Evolutionary conservation across 169 alveolate genomes (phyloP).

Genomic region (Plasmodium reichenowi): DNA sequence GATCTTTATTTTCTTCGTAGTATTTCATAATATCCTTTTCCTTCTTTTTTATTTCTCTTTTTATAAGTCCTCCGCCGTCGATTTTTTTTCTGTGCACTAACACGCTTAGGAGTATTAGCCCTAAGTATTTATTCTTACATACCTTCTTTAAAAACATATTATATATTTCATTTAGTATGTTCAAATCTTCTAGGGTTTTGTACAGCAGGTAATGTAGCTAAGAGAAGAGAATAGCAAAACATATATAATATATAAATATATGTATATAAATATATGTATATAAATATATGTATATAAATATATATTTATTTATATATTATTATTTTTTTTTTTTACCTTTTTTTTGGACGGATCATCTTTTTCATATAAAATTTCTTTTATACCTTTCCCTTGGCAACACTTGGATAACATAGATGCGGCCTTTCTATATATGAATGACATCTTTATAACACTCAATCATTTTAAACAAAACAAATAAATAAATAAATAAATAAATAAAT

Average conservation of each 20-base stretch:
- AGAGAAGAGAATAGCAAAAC: neutral
- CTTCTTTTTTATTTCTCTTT: slow-evolving; percentile 41
- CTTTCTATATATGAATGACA: slow-evolving; percentile 64
- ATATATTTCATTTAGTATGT: slow-evolving; percentile 29
- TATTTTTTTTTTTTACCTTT: slow-evolving; percentile 23
- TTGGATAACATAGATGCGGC: slow-evolving; percentile 49
- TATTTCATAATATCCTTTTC: slow-evolving; percentile 25
- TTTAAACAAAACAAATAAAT: neutral
- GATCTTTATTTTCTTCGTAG: slow-evolving; percentile 6
- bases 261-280: neutral
- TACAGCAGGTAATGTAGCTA: slow-evolving; percentile 29
- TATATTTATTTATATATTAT: neutral
- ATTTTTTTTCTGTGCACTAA: slow-evolving; percentile 52
- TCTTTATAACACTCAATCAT: neutral
- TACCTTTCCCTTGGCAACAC: slow-evolving; percentile 40
- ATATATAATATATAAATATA: neutral
- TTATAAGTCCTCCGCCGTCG: slow-evolving; percentile 75
- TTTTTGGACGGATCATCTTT: slow-evolving; percentile 45
- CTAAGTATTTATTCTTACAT: slow-evolving; percentile 61
- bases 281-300: neutral
- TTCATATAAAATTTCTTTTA: slow-evolving; percentile 34
- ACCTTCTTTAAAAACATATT: slow-evolving; percentile 13
- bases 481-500: neutral
- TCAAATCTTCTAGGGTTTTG: slow-evolving; percentile 45
- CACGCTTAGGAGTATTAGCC: slow-evolving; percentile 45